These are phyloP conservation scores for Chimonanthus salicifolius DNA, from an alignment of 164 flowering plant genomes.

Conservation along the genomic window DNA sequence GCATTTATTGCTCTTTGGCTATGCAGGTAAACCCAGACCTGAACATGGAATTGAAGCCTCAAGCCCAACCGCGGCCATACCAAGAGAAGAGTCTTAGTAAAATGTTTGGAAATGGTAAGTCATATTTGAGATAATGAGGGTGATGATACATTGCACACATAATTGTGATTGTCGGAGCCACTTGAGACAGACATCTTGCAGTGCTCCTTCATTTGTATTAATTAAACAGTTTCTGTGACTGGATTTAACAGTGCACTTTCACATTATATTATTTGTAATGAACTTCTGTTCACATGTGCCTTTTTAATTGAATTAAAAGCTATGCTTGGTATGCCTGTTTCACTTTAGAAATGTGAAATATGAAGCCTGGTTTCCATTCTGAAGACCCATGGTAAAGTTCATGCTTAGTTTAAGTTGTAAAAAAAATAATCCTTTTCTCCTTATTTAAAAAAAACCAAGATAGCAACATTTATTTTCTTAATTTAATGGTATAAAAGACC, in stretches of 20 bases:
- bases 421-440: neutral
- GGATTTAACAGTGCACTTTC: neutral
- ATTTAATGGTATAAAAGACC: neutral
- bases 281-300: neutral
- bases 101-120: slow-evolving; percentile 98
- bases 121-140: neutral
- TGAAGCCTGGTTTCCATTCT: no score
- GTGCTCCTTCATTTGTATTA: neutral
- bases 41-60: slow-evolving; percentile 88
- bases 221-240: neutral
- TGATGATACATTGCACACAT: neutral
- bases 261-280: neutral
- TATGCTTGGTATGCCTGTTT: no score
- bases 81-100: slow-evolving; percentile 99
- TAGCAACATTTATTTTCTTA: neutral
- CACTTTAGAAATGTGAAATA: no score
- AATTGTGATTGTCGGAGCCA: no score
- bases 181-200: no score
- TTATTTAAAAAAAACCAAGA: neutral
- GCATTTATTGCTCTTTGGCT: slow-evolving; percentile 1
- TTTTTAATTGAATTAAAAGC: neutral
- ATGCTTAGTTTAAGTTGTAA: neutral
- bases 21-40: slow-evolving; percentile 93
- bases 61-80: slow-evolving; percentile 96
- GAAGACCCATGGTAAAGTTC: neutral